Evolutionary conservation across 2,329 filamentous ascomycete genomes (phyloP).

Genomic region (Laburnicola sp.): DNA sequence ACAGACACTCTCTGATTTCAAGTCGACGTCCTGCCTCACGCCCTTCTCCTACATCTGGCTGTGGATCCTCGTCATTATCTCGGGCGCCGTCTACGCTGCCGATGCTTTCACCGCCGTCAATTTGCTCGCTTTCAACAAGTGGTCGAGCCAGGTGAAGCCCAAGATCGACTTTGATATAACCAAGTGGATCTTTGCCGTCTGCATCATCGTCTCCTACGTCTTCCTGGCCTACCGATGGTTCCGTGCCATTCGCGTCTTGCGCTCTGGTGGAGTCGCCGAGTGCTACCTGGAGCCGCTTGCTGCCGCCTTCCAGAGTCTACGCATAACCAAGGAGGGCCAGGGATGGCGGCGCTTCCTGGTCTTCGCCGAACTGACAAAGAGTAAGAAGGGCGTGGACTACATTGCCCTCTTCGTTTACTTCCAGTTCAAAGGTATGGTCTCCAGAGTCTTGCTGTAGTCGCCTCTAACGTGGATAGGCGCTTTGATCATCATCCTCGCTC

Average conservation of each 20-base stretch:
- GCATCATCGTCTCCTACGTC: constrained; percentile 87
- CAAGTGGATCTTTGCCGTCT: constrained; percentile 93
- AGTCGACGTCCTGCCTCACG: constrained; percentile 74
- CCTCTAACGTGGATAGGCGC: constrained; percentile 63
- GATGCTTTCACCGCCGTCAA: constrained; percentile 95
- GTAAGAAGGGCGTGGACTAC: constrained; percentile 87
- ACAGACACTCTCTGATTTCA: constrained; percentile 71
- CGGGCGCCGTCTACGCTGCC: constrained; percentile 81
- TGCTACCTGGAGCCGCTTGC: constrained; percentile 89
- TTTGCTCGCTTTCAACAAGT: constrained; percentile 82
- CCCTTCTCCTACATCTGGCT: constrained; percentile 82
- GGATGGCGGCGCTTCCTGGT: constrained; percentile 92
- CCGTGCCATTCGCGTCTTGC: constrained; percentile 78
- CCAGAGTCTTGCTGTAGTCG: neutral
- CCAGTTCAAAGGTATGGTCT: constrained; percentile 62
- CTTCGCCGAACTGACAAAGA: constrained; percentile 87
- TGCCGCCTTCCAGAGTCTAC: constrained; percentile 79
- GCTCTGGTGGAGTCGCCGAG: constrained; percentile 81
- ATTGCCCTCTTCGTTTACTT: constrained; percentile 91
- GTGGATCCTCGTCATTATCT: constrained; percentile 77
- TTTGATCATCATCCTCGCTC: constrained; percentile 85
- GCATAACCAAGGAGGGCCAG: constrained; percentile 67
- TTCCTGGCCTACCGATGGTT: constrained; percentile 81
- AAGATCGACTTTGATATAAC: constrained; percentile 75
- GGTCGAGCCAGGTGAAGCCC: constrained; percentile 82